These are phyloP conservation scores for Leccinum variicolor DNA, from an alignment of 768 basidiomycete species.

Conservation along the genomic window DNA sequence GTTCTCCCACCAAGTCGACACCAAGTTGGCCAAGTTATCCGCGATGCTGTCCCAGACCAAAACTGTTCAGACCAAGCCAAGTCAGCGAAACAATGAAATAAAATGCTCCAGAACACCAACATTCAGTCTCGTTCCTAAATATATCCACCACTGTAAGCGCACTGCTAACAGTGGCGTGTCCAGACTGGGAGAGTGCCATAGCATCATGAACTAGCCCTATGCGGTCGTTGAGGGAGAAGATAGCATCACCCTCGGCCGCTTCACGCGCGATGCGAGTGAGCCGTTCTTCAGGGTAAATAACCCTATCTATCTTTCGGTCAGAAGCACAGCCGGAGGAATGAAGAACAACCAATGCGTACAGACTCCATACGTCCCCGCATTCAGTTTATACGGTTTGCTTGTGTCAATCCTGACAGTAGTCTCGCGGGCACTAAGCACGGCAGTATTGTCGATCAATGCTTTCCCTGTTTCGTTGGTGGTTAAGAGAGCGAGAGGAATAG, in stretches of 20 bases:
- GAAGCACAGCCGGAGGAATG: neutral
- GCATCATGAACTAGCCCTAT: constrained; percentile 87
- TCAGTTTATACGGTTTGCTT: constrained; percentile 81
- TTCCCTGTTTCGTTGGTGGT: constrained; percentile 61
- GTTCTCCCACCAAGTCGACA: constrained; percentile 84
- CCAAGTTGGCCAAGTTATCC: constrained; percentile 50
- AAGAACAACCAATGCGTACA: constrained; percentile 50
- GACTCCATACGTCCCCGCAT: constrained; percentile 84
- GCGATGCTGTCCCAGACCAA: constrained; percentile 78
- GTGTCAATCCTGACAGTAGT: constrained; percentile 69
- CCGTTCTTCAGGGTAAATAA: constrained; percentile 79
- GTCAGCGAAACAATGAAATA: neutral
- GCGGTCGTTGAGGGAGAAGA: constrained; percentile 80
- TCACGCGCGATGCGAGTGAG: constrained; percentile 76
- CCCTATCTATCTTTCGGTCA: constrained; percentile 55
- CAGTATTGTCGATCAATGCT: constrained; percentile 52
- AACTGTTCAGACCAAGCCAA: constrained; percentile 40
- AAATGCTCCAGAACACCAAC: constrained; percentile 37
- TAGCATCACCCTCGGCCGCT: constrained; percentile 60
- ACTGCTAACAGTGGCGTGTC: constrained; percentile 72
- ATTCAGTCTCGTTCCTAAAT: constrained; percentile 73
- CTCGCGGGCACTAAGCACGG: constrained; percentile 68
- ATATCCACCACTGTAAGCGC: constrained; percentile 70
- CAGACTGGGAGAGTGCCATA: constrained; percentile 76
- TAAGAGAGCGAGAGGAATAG: constrained; percentile 74